These are phyloP conservation scores for Coffea eugenioides DNA, from an alignment of 257 asterid genomes.

Conservation along the genomic window DNA sequence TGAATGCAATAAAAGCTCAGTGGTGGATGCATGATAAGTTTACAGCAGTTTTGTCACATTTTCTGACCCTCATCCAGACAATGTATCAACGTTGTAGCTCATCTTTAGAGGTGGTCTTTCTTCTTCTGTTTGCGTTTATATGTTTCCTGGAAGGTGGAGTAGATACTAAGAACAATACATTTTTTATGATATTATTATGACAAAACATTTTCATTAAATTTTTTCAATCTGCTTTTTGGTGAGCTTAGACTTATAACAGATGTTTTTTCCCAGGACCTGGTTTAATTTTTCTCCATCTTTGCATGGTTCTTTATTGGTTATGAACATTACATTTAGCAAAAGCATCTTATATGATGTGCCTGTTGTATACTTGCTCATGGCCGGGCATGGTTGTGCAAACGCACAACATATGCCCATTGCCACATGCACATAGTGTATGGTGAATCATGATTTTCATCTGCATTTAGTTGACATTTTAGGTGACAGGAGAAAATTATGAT, in stretches of 20 bases:
- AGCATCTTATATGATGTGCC: not conserved
- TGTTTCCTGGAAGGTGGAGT: conserved; percentile 8
- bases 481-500: not conserved
- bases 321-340: not conserved
- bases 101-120: conserved; percentile 66
- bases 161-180: not conserved
- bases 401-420: not conserved
- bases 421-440: not conserved
- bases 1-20: conserved; percentile 76
- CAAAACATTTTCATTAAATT: not conserved
- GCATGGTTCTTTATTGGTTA: not conserved
- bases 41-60: conserved; percentile 55
- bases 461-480: not conserved
- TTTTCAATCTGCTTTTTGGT: not conserved
- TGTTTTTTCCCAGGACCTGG: not conserved
- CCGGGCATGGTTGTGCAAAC: not conserved
- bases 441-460: not conserved
- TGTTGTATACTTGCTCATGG: not conserved
- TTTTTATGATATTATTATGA: not conserved
- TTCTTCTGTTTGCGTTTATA: conserved; percentile 9
- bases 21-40: conserved; percentile 64
- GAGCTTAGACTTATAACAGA: not conserved
- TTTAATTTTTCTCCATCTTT: not conserved
- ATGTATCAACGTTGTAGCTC: conserved; percentile 84
- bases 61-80: conserved; percentile 60